Conservation (phyloP, 1,139 yeast species). For the Blastobotrys serpentis region DNA sequence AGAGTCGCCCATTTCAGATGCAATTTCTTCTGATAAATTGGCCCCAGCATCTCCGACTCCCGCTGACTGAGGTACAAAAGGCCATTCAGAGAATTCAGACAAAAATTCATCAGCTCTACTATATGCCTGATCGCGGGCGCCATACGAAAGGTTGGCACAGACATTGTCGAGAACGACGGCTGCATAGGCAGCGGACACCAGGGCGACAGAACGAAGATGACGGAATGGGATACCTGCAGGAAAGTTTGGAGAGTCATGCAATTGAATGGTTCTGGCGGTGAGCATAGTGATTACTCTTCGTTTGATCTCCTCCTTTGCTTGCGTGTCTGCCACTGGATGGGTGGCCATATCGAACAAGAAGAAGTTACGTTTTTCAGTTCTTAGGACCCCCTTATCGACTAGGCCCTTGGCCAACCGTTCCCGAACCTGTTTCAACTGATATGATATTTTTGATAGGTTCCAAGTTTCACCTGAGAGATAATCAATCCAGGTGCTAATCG, state of each 20-base stretch:
- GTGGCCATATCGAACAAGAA: slow-evolving; percentile 97
- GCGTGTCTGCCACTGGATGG: slow-evolving; percentile 88
- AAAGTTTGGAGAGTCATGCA: slow-evolving; percentile 48
- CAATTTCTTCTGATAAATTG: slow-evolving; percentile 68
- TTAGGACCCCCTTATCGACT: slow-evolving; percentile 94
- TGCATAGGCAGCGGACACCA: slow-evolving; percentile 89
- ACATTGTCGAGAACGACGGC: slow-evolving; percentile 96
- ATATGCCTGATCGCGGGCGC: slow-evolving; percentile 89
- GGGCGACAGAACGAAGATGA: slow-evolving; percentile 72
- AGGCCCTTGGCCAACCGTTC: slow-evolving; percentile 95
- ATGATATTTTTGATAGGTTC: slow-evolving; percentile 91
- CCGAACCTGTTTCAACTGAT: slow-evolving; percentile 94
- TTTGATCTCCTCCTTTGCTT: slow-evolving; percentile 75
- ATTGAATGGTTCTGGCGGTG: slow-evolving; percentile 61
- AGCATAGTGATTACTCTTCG: slow-evolving; percentile 69
- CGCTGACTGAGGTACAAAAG: slow-evolving; percentile 61
- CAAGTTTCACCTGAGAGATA: slow-evolving; percentile 91
- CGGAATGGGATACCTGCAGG: slow-evolving; percentile 69
- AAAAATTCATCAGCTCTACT: slow-evolving; percentile 89
- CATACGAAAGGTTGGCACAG: slow-evolving; percentile 72
- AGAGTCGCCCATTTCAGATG: slow-evolving; percentile 50
- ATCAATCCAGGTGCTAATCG: slow-evolving; percentile 93
- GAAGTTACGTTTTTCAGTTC: slow-evolving; percentile 94
- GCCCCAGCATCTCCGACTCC: slow-evolving; percentile 65
- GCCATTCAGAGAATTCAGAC: slow-evolving; percentile 78